Percentiles rank a stretch among this genome's conserved stretches.
Evolutionary conservation across 208 protist genomes (phyloP).

Genomic region (Tritrichomonas musculus): DNA sequence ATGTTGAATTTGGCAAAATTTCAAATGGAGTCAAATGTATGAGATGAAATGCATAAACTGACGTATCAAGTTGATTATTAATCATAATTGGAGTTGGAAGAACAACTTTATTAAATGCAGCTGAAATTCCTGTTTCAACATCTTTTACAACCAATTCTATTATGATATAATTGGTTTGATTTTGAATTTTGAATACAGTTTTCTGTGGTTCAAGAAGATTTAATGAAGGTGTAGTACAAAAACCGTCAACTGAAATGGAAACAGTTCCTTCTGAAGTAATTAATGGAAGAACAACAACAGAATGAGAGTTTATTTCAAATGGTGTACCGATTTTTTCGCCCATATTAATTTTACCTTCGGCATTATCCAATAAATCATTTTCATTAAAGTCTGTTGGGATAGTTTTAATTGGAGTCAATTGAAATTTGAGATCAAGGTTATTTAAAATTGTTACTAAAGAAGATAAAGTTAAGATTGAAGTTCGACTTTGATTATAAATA

Average conservation of each 20-base stretch:
- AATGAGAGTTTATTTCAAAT: no score
- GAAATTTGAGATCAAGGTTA: no score
- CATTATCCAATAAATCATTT: no score
- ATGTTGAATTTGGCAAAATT: neutral
- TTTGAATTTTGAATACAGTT: conserved; percentile 1
- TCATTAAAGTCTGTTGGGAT: no score
- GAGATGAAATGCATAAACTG: neutral
- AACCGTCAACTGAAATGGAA: neutral
- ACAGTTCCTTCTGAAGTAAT: neutral
- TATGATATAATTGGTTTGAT: neutral
- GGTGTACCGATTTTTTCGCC: no score
- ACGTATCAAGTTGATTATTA: neutral
- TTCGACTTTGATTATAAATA: no score
- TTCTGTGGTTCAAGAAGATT: neutral
- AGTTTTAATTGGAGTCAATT: no score
- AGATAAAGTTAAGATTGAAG: no score
- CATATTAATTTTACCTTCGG: no score
- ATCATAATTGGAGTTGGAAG: neutral
- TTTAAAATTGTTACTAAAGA: no score
- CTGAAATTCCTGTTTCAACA: neutral
- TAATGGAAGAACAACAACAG: no score
- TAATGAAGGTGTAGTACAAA: neutral
- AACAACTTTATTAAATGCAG: neutral
- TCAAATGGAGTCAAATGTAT: neutral
- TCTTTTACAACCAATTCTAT: neutral